Evolutionary conservation across 2,329 filamentous ascomycete species (phyloP).

Genomic region (Sporothrix sp.): DNA sequence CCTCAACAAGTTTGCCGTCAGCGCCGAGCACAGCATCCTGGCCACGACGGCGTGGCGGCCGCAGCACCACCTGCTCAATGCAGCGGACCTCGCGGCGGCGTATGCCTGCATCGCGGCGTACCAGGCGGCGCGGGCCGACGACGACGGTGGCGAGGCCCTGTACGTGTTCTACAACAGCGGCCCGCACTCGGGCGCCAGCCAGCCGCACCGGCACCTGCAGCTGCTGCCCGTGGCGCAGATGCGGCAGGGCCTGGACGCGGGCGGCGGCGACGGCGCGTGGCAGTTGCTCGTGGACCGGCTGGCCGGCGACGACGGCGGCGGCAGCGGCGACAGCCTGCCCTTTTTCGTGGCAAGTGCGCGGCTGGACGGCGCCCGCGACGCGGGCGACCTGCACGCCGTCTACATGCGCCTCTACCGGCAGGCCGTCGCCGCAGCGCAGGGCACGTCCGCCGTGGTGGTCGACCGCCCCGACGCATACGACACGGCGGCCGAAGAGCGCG

Average conservation of each 20-base stretch:
- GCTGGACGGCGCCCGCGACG: not conserved
- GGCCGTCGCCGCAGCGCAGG: slow-evolving; percentile 32
- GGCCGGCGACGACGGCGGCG: not conserved
- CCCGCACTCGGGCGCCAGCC: slow-evolving; percentile 57
- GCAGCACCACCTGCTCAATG: slow-evolving; percentile 56
- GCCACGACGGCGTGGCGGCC: slow-evolving; percentile 52
- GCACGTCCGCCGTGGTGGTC: not conserved
- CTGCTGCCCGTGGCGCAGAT: slow-evolving; percentile 58
- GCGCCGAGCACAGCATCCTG: slow-evolving; percentile 62
- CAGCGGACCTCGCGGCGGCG: slow-evolving; percentile 49
- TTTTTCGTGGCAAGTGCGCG: slow-evolving; percentile 13
- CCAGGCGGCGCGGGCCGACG: no score
- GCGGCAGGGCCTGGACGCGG: slow-evolving; percentile 38
- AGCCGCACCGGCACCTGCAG: slow-evolving; percentile 63
- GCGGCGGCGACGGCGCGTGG: slow-evolving; percentile 32
- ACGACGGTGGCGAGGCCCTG: slow-evolving; percentile 29
- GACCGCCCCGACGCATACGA: not conserved
- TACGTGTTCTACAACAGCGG: slow-evolving; percentile 66
- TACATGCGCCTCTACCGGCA: slow-evolving; percentile 41
- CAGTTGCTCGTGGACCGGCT: slow-evolving; percentile 35
- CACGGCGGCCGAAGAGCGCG: slow-evolving; percentile 16
- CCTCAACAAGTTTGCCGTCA: slow-evolving; percentile 66
- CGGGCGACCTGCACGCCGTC: slow-evolving; percentile 24
- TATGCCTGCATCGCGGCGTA: slow-evolving; percentile 54
- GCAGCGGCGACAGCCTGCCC: not conserved